Evolutionary conservation across 78 protist species (phyloP).

Genomic region (Bodo saltans): DNA sequence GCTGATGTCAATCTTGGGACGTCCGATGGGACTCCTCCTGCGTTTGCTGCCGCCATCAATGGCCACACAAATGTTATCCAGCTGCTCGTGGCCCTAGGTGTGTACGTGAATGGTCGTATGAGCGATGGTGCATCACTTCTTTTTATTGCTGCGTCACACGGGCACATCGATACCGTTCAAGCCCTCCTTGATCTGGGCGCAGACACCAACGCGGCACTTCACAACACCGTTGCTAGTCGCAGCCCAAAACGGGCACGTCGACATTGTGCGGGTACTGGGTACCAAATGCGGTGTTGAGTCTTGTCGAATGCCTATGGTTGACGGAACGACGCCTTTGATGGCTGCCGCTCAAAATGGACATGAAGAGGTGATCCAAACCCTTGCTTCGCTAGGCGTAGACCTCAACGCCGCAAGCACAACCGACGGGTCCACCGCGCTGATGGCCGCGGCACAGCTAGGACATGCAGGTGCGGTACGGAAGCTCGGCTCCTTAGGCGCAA

Average conservation of each 20-base stretch:
- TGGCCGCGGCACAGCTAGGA: too few relatives aligned
- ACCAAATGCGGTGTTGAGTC: too few relatives aligned
- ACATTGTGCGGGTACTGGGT: too few relatives aligned
- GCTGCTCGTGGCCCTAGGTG: not conserved
- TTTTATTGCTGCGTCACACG: slow-evolving; percentile 38
- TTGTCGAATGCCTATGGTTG: not conserved
- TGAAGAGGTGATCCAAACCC: not conserved
- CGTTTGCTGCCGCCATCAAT: not conserved
- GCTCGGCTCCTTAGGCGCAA: too few relatives aligned
- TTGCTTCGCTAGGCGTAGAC: not conserved
- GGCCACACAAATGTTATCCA: not conserved
- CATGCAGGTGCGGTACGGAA: too few relatives aligned
- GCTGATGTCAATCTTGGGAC: too few relatives aligned
- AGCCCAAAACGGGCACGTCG: too few relatives aligned
- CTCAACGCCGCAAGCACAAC: too few relatives aligned
- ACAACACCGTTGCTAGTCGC: too few relatives aligned
- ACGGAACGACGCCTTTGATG: slow-evolving; percentile 23
- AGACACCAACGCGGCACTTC: not conserved
- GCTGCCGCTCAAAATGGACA: not conserved
- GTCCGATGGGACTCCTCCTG: too few relatives aligned
- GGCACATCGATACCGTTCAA: slow-evolving; percentile 12
- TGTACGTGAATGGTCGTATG: not conserved
- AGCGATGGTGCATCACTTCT: slow-evolving; percentile 34
- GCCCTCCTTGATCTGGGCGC: not conserved
- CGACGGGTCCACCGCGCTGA: too few relatives aligned